Conservation (phyloP, 129 eudicot species). For the Tanacetum coccineum region DNA sequence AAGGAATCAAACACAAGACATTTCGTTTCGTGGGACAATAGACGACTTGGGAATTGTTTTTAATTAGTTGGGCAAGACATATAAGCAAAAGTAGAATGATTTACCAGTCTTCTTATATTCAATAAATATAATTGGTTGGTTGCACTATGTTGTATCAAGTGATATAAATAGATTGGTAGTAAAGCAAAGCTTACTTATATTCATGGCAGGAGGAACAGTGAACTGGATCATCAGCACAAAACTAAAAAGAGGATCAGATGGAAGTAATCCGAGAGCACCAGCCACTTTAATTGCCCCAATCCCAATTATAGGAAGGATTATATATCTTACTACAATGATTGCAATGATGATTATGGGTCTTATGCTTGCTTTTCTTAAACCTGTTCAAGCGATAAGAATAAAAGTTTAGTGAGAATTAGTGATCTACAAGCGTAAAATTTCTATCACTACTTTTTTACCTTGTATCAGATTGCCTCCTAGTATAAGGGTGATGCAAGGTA, state of each 20-base stretch:
- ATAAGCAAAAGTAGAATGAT: too few species aligned
- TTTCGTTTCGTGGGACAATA: too few species aligned
- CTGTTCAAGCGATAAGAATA: conserved; percentile 22
- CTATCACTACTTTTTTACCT: conserved; percentile 43
- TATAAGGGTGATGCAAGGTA: conserved; percentile 90
- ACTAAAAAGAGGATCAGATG: conserved; percentile 76
- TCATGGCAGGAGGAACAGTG: conserved; percentile 91
- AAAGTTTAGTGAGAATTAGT: background rate
- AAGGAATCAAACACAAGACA: too few species aligned
- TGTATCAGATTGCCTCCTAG: conserved; percentile 91
- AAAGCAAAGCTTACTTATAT: conserved; percentile 46
- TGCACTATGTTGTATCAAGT: background rate
- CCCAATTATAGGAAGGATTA: conserved; percentile 60
- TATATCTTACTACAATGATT: conserved; percentile 51
- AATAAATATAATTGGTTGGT: background rate
- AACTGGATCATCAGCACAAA: conserved; percentile 85
- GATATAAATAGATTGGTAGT: background rate
- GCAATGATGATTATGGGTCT: conserved; percentile 34
- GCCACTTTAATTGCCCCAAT: conserved; percentile 63
- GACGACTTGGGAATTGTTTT: too few species aligned
- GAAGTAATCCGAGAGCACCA: conserved; percentile 52
- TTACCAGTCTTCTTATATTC: background rate
- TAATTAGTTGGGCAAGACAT: too few species aligned
- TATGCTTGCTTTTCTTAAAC: conserved; percentile 48
- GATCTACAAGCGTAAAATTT: conserved; percentile 6